Evolutionary conservation across 139 green algal genomes (phyloP).

Genomic region (Chlorella sorokiniana): DNA sequence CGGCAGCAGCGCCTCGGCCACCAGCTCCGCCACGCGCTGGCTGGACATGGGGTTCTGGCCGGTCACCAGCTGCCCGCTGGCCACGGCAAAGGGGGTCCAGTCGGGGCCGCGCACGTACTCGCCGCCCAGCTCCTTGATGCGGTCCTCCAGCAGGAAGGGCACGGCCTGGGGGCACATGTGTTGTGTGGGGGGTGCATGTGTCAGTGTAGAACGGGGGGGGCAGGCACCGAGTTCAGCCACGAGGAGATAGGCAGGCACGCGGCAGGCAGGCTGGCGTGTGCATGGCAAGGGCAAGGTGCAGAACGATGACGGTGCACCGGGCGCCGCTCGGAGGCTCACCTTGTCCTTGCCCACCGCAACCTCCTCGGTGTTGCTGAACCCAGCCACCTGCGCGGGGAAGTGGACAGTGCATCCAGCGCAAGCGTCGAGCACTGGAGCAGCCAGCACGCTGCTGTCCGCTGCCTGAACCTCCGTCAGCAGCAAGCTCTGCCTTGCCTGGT

Average conservation of each 20-base stretch:
- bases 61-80: conserved; percentile 44
- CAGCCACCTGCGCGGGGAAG: conserved; percentile 25
- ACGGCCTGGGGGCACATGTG: no score
- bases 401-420: no score
- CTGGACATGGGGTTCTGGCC: conserved; percentile 53
- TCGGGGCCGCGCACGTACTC: conserved; percentile 31
- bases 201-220: no score
- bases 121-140: conserved; percentile 48
- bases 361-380: conserved; percentile 57
- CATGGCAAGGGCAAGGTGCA: no score
- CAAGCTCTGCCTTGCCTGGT: conserved; percentile 18
- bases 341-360: conserved; percentile 43
- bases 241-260: no score
- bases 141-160: conserved; percentile 49
- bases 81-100: conserved; percentile 26
- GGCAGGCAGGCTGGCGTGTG: no score
- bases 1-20: neutral
- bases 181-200: no score
- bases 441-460: neutral
- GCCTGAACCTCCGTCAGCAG: neutral
- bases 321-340: no score
- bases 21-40: neutral
- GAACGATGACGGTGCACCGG: no score
- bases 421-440: neutral
- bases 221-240: no score